A percentile compares a stretch with the other conserved stretches of the same genome.
phyloP scores from a whole-genome alignment of 2,329 filamentous ascomycete species.

The Graphium sp. region DNA sequence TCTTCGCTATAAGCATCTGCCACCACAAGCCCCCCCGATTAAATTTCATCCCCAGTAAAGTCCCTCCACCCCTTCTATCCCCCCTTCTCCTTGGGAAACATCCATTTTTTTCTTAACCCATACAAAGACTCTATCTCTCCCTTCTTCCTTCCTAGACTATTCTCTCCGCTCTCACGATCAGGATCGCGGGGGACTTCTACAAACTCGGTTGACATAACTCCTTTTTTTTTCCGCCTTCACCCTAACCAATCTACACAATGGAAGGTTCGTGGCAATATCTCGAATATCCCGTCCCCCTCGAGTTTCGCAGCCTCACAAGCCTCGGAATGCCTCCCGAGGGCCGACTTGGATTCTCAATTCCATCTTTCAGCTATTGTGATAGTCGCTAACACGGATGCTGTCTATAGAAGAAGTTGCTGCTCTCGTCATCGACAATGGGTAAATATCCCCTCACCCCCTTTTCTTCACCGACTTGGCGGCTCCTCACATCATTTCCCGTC shows the following conservation, averaged over 20 bases:
- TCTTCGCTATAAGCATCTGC: constrained; percentile 4
- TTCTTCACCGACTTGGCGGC: constrained; percentile 17
- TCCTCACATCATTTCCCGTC: constrained; percentile 6
- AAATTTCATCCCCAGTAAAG: constrained; percentile 6
- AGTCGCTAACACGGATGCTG: constrained; percentile 23
- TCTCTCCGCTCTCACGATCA: constrained; percentile 7
- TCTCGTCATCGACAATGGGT: constrained; percentile 99
- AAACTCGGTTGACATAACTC: constrained; percentile 6
- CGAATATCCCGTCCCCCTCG: background rate
- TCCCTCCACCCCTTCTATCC: no score
- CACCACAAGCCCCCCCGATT: no score
- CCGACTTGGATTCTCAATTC: no score
- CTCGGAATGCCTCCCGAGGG: no score
- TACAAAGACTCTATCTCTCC: constrained; percentile 4
- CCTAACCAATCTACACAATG: constrained; percentile 29
- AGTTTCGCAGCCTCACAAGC: constrained; percentile 1
- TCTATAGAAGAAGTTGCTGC: constrained; percentile 95
- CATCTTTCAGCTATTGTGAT: constrained; percentile 5
- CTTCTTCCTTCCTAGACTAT: constrained; percentile 4
- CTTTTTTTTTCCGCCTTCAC: constrained; percentile 6
- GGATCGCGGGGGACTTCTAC: constrained; percentile 9
- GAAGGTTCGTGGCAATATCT: constrained; percentile 38
- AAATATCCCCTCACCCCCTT: constrained; percentile 37
- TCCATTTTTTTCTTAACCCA: no score
- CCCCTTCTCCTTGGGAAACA: no score